Base-by-base conservation (phyloP, 208 protist species). In the Lotmaria passim region DNA sequence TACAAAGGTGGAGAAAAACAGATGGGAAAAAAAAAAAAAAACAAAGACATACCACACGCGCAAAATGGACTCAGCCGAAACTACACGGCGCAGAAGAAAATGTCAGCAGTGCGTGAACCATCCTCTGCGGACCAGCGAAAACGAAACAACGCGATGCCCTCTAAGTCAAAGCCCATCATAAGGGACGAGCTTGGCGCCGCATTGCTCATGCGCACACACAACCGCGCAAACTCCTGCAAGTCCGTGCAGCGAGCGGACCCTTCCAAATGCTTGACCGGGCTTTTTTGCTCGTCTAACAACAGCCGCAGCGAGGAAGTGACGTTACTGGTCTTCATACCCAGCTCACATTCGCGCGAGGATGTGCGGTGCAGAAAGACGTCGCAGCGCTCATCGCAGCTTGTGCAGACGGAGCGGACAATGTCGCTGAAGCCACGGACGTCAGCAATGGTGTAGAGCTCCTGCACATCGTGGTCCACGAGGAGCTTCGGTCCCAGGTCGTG, bases 401-500 rank as follows among this genome's bases (percentile, higher is more conserved):
- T 53, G 51, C 69, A 58, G 26, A 80, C 65, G 56, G 82, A 82
- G 38, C 66, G 68, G 10, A 81, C 75, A 34, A 87, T 60, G 17
- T 88, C 81, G 21, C 66, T 75, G 51, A 94, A 94, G 3, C 71
- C 71, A 12, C 75, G 58, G 47, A 89, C 14, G 57, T 90, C 81
- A 7, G 53, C 31, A 47, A 94, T 78, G 36, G 64, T 57, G 61
- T 86, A 81, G 15, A 91, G 68, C 43, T 57, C 46, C 8, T 52
- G 58, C 41, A 82, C 72, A 19, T 75, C 76, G 50, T 87, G 71
- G 41, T 80, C 75, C 1, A 94, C 62, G n/a, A 79, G 76, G 7
- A 94, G 71, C 48, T 75, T 65, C 6, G 85, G 89, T 5, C 85
- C 83, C 39, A 94, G 79, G 57, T 90, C 81, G 73, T 90, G 82